Evolutionary conservation across 208 protist species (phyloP).

Genomic region (Wallacemonas sp.): DNA sequence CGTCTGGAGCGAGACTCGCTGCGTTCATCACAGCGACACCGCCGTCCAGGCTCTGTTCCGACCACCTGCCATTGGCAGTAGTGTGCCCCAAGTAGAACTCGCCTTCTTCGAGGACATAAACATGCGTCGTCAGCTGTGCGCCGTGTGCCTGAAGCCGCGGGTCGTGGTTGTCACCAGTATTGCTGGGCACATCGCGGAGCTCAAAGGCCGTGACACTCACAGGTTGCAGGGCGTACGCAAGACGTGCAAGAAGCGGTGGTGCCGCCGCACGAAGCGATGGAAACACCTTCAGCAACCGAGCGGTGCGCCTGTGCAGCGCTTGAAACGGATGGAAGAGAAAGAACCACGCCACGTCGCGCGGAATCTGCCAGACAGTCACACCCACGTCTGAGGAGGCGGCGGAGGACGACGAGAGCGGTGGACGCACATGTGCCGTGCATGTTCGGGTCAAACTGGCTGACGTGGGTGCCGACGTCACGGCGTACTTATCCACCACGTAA

Average conservation of each 20-base stretch:
- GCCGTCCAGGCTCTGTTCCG: background rate
- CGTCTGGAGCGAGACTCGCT: background rate
- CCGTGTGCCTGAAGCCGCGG: background rate
- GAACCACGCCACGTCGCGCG: constrained; percentile 37
- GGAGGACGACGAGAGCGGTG: background rate
- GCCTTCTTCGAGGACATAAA: constrained; percentile 1
- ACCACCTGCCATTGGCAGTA: constrained; percentile 8
- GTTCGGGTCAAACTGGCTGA: background rate
- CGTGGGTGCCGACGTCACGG: background rate
- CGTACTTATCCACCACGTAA: constrained; percentile 8
- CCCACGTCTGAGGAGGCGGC: background rate
- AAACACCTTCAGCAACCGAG: constrained; percentile 20
- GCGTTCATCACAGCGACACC: constrained; percentile 6
- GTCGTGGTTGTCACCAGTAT: background rate
- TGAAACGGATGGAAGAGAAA: constrained; percentile 39
- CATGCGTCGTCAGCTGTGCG: background rate
- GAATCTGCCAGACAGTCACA: constrained; percentile 33
- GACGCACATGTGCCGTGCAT: background rate
- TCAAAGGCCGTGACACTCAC: background rate
- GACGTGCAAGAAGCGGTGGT: constrained; percentile 7
- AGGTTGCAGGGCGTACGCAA: constrained; percentile 9
- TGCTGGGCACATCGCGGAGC: background rate
- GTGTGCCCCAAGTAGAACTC: background rate
- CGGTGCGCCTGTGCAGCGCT: constrained; percentile 26
- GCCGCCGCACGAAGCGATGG: constrained; percentile 14